phyloP scores from a whole-genome alignment of 1,284 basidiomycete genomes.

The Ustilago trichophora region DNA sequence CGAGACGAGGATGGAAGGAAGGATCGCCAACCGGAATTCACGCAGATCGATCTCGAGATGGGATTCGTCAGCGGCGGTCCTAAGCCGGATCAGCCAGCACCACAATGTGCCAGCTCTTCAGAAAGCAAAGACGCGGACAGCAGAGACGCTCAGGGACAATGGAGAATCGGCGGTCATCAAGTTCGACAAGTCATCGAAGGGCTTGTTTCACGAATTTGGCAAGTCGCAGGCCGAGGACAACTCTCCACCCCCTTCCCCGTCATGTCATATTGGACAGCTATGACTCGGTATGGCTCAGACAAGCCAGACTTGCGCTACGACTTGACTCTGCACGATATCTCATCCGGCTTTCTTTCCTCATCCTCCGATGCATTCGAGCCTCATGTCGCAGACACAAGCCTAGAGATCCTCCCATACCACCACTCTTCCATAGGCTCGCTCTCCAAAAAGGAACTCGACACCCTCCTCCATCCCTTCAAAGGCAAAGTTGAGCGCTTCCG shows the following conservation, averaged over 20 bases:
- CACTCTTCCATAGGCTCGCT: slow-evolving; percentile 26
- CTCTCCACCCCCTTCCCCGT: slow-evolving; percentile 66
- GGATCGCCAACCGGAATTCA: slow-evolving; percentile 95
- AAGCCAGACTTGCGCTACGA: slow-evolving; percentile 91
- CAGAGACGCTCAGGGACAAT: slow-evolving; percentile 66
- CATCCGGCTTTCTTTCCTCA: slow-evolving; percentile 14
- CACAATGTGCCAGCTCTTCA: background rate
- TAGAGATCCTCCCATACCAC: slow-evolving; percentile 49
- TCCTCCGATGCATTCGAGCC: background rate
- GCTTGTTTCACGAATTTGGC: slow-evolving; percentile 73
- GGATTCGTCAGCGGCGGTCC: slow-evolving; percentile 82
- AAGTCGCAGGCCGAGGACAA: slow-evolving; percentile 71
- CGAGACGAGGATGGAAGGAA: slow-evolving; percentile 92
- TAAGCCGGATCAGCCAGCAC: slow-evolving; percentile 67
- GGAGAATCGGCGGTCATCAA: slow-evolving; percentile 74
- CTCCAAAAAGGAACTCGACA: slow-evolving; percentile 48
- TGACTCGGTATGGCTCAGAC: slow-evolving; percentile 80
- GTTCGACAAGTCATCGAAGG: slow-evolving; percentile 56
- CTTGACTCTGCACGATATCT: slow-evolving; percentile 67
- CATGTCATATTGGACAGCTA: slow-evolving; percentile 56
- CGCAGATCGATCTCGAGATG: slow-evolving; percentile 96
- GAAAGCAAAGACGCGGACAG: background rate
- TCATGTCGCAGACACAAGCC: background rate
- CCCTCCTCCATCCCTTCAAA: slow-evolving; percentile 23
- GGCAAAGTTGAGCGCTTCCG: slow-evolving; percentile 54